Evolutionary conservation across 345 rosid species (phyloP).

Genomic region (Iberis pinnata): DNA sequence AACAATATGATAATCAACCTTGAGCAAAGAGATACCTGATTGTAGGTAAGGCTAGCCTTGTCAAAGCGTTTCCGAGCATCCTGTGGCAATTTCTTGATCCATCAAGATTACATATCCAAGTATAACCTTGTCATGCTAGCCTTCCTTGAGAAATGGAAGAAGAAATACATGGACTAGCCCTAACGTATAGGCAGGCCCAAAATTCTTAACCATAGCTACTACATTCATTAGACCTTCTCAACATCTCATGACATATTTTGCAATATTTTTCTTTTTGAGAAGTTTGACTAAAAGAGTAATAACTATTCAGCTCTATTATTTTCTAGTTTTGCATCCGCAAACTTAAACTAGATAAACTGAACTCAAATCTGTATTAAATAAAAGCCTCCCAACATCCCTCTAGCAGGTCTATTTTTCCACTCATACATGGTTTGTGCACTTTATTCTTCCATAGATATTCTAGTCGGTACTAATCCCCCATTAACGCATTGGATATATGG

Average conservation of each 20-base stretch:
- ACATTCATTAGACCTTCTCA: background rate
- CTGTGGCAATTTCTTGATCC: slow-evolving; percentile 44
- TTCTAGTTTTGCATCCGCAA: background rate
- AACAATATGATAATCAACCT: slow-evolving; percentile 13
- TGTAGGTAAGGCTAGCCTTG: slow-evolving; percentile 86
- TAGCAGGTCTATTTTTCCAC: background rate
- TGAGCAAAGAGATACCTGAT: slow-evolving; percentile 53
- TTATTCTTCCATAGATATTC: background rate
- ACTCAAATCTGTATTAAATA: background rate
- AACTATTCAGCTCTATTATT: background rate
- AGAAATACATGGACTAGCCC: slow-evolving; percentile 13
- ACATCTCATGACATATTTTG: background rate
- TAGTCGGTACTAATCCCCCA: background rate
- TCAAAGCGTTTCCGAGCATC: slow-evolving; percentile 96
- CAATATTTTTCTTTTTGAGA: background rate
- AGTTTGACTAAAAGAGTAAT: no score
- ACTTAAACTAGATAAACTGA: background rate
- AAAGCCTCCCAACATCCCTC: background rate
- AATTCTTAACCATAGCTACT: background rate
- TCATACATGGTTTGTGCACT: background rate
- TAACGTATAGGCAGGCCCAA: background rate
- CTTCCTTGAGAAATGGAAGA: background rate
- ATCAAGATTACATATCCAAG: slow-evolving; percentile 18
- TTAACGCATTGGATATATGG: background rate
- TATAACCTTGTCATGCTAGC: slow-evolving; percentile 11